Evolutionary conservation across 148 eudicot species (phyloP), one percentile per base, ranked within the genome.

Genomic region (Rhododendron simsii): DNA sequence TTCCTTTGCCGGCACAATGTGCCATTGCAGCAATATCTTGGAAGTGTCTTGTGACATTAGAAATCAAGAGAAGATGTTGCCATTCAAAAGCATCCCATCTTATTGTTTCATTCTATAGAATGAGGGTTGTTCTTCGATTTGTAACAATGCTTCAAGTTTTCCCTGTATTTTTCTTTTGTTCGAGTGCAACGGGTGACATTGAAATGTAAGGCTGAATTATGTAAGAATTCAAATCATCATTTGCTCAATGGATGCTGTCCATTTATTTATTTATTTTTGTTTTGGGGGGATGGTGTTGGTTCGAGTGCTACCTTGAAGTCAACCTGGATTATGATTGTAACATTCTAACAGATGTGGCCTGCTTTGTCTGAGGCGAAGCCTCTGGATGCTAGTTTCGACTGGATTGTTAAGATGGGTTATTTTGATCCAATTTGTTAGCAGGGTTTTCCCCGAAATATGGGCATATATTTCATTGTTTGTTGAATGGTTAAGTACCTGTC

Each of bases 161-260:
- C 15, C 48, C 18, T 45, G 11, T 83, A n/a, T 71, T 14, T 30
- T 47, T 47, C 33, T 16, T 55, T 82, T 55, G 13, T 30, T 12
- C 8, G 30, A 61, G 23, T 63, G 11, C 12, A 9, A 39, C 8
- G 20, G 12, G 71, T 57, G 83, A 55, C 55, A 45, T 48, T 84
- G 86, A 48, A 83, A 23, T 83, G 84, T 67, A 9, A 83, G 75
- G 77, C 41, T 39, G 15, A 83, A 67, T 5, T 83, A 45, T 83
- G 4, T 45, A 28, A n/a, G 37, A n/a, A 65, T 67, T 44, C 85
- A 26, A 16, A 65, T 83, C 85, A 45, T 44, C 57, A 65, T 45
- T 67, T 83, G 78, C 85, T 23, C 50, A 9, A 0, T 6, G 48
- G n/a, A 35, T 18, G 48, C 50, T 41, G n/a, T 37, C 20, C 44